These are phyloP conservation scores for Cutaneotrichosporon cavernicola DNA, from an alignment of 1,284 basidiomycete genomes.

Conservation along the genomic window DNA sequence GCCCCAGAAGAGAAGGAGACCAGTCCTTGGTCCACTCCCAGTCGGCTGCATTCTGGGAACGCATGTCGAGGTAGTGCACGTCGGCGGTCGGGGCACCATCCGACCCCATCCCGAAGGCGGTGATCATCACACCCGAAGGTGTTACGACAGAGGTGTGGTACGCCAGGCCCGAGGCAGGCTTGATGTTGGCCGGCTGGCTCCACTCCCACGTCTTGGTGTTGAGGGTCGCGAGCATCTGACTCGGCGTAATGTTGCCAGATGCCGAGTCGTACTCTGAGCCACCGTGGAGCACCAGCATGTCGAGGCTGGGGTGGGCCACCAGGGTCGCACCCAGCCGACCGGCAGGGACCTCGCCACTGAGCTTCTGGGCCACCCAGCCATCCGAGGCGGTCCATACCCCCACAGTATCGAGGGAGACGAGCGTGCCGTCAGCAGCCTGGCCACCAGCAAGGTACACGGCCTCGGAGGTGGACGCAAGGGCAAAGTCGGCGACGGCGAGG, in stretches of 20 bases:
- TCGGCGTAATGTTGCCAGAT: conserved; percentile 27
- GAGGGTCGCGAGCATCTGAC: conserved; percentile 42
- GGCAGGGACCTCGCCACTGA: conserved; percentile 43
- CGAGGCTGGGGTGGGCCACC: conserved; percentile 46
- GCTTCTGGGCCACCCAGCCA: conserved; percentile 45
- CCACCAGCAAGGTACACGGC: conserved; percentile 47
- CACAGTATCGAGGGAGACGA: conserved; percentile 40
- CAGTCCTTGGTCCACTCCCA: conserved; percentile 51
- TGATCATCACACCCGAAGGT: conserved; percentile 51
- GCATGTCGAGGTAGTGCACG: conserved; percentile 50
- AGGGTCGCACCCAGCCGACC: conserved; percentile 49
- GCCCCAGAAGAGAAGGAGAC: conserved; percentile 41
- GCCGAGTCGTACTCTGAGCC: conserved; percentile 34
- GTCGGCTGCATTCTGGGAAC: conserved; percentile 31
- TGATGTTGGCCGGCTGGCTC: conserved; percentile 46
- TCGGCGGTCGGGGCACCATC: conserved; percentile 35
- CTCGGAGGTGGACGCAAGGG: conserved; percentile 33
- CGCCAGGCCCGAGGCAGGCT: conserved; percentile 41
- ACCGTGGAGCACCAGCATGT: conserved; percentile 48
- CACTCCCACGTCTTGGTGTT: conserved; percentile 50
- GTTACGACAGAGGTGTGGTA: conserved; percentile 53
- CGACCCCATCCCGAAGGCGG: conserved; percentile 46
- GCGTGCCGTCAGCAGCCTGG: conserved; percentile 39
- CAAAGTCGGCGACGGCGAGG: conserved; percentile 50
- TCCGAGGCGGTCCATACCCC: conserved; percentile 38